Evolutionary conservation across 208 protist species (phyloP).

Genomic region (Borovskyia barvae): DNA sequence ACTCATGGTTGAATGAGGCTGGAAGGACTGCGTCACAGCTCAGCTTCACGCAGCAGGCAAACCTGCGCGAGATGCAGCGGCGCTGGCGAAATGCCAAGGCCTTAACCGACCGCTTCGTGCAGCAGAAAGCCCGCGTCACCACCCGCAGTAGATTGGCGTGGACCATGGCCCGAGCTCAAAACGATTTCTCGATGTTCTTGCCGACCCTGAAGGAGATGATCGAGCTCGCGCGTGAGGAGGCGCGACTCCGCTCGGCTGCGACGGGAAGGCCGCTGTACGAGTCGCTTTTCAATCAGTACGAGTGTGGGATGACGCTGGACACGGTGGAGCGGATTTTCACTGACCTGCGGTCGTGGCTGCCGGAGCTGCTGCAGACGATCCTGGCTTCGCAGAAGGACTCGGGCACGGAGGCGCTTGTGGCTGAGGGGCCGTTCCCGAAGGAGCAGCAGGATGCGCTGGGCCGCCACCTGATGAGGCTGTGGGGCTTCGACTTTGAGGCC

Average conservation of each 20-base stretch:
- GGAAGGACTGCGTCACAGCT: slow-evolving; percentile 10
- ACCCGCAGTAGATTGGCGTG: slow-evolving; percentile 33
- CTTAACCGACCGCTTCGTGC: slow-evolving; percentile 40
- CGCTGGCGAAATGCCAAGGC: slow-evolving; percentile 16
- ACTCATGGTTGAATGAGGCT: neutral
- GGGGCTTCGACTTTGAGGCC: slow-evolving; percentile 74
- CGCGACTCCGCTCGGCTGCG: slow-evolving; percentile 5
- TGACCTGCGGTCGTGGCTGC: slow-evolving; percentile 62
- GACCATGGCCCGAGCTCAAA: slow-evolving; percentile 33
- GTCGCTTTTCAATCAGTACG: slow-evolving; percentile 52
- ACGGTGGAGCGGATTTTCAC: slow-evolving; percentile 49
- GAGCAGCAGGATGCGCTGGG: slow-evolving; percentile 38
- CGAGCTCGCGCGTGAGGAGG: slow-evolving; percentile 42
- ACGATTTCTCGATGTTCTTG: slow-evolving; percentile 52
- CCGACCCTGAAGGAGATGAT: slow-evolving; percentile 52
- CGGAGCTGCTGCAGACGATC: slow-evolving; percentile 52
- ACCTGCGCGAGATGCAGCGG: slow-evolving; percentile 60
- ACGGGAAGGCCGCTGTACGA: slow-evolving; percentile 37
- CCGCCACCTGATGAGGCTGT: slow-evolving; percentile 37
- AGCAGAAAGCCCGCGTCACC: slow-evolving; percentile 30
- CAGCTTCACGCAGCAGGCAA: slow-evolving; percentile 30
- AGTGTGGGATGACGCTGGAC: slow-evolving; percentile 56
- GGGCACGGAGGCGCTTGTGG: neutral
- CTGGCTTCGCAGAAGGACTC: slow-evolving; percentile 30
- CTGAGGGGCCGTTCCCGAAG: slow-evolving; percentile 26